Base-by-base conservation (phyloP, 352 stramenopile species). In the Paralagenidium karlingii region DNA sequence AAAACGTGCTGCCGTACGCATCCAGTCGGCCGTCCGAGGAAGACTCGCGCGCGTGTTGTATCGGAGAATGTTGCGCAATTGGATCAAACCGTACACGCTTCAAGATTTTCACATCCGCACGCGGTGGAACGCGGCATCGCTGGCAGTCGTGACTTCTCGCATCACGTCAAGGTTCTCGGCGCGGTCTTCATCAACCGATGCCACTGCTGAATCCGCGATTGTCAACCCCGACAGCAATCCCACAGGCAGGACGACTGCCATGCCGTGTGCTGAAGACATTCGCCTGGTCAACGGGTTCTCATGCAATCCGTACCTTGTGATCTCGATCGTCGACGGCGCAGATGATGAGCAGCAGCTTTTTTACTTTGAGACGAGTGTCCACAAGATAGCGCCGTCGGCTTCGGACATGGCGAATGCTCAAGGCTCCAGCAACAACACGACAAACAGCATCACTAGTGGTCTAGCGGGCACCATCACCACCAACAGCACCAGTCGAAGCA, bases 291-390 rank as follows among this genome's bases (percentile, higher is more conserved):
- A 85, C 44, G 68, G 71, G 2, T 85, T 82, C 38, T 62, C 63
- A 8, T 85, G 71, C 40, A 85, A 82, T 37, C 71, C 71, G 26
- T 85, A 75, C 51, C 19, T 85, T 43, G 76, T 79, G 37, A 61
- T 85, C 38, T 74, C 63, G 10, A 53, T 82, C 26, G 67, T 79
- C n/a, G 61, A 76, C 43, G 71, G 70, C 20, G 51, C 68, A 16
- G 65, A 85, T 22, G 68, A 85, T 44, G 63, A 80, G 26, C 50
- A 47, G 7, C 71, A 82, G 34, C 53, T 73, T 11, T 82, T 85
- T 37, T 80, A 68, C 49, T 85, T 78, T 34, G 68, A 85, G 27
- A 82, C 66, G 7, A 68, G 45, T 19, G 43, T 85, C 11, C 47
- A 61, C 25, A 59, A 68, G 34, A n/a, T n/a, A n/a, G n/a, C n/a